Evolutionary conservation across 1,139 yeast genomes (phyloP).

Genomic region (Petasospora rhodanensis): DNA sequence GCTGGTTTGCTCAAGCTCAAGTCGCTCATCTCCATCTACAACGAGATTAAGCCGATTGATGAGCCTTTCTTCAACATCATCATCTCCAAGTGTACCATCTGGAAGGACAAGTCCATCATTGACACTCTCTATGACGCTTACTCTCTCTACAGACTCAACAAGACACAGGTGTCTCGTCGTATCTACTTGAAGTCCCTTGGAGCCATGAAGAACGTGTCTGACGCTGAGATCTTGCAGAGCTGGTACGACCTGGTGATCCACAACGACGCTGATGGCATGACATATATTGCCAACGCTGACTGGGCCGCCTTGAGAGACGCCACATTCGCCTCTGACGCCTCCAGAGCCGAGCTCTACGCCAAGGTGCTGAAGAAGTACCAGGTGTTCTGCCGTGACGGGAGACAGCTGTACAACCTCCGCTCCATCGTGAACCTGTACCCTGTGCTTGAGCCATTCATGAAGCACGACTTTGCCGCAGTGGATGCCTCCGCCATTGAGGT

Average conservation of each 20-base stretch:
- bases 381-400: constrained; percentile 41
- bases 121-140: constrained; percentile 50
- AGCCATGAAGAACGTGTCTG: constrained; percentile 47
- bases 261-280: constrained; percentile 51
- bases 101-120: constrained; percentile 66
- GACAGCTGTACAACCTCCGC: constrained; percentile 31
- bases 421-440: constrained; percentile 17
- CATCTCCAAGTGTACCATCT: constrained; percentile 59
- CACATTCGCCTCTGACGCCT: constrained; percentile 45
- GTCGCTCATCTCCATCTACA: constrained; percentile 53
- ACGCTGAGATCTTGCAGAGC: constrained; percentile 48
- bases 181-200: constrained; percentile 75
- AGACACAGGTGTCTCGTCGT: constrained; percentile 71
- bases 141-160: constrained; percentile 50
- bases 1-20: constrained; percentile 56
- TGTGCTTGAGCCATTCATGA: no score
- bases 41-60: constrained; percentile 54
- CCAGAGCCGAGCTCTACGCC: constrained; percentile 53
- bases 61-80: constrained; percentile 79
- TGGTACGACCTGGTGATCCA: constrained; percentile 58
- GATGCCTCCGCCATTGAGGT: constrained; percentile 15
- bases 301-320: constrained; percentile 86
- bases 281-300: constrained; percentile 74
- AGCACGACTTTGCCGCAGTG: constrained; percentile 6
- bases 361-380: constrained; percentile 52